phyloP scores from a whole-genome alignment of 2,329 filamentous ascomycete genomes.

The Graphilbum sp. region DNA sequence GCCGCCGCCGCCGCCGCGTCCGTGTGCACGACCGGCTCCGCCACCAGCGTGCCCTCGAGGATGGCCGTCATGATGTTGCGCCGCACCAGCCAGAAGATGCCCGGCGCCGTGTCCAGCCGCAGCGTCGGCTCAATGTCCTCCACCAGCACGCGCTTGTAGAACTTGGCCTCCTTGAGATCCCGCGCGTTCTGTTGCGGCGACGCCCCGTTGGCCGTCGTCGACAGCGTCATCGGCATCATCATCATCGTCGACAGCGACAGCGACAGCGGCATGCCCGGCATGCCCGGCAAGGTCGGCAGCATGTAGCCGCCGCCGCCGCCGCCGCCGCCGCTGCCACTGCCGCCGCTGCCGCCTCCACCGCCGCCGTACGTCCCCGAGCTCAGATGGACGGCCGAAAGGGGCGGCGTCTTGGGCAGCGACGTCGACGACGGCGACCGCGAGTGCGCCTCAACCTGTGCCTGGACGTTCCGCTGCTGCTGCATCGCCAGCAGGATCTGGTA shows the following conservation, averaged over 20 bases:
- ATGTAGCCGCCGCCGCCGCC: constrained; percentile 7
- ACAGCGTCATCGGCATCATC: constrained; percentile 10
- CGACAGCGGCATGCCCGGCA: too few species aligned
- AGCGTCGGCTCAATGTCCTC: constrained; percentile 94
- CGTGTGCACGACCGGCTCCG: constrained; percentile 61
- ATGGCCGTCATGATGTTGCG: constrained; percentile 72
- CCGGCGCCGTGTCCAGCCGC: constrained; percentile 74
- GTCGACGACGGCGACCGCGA: constrained; percentile 48
- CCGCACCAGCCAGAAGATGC: constrained; percentile 83
- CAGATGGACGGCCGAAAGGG: constrained; percentile 30
- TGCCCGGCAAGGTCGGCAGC: too few species aligned
- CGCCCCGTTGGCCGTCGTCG: neutral
- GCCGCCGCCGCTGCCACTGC: constrained; percentile 30
- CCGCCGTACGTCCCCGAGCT: constrained; percentile 22
- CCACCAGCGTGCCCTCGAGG: constrained; percentile 69
- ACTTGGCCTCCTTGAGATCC: constrained; percentile 68
- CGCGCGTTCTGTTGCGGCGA: constrained; percentile 18
- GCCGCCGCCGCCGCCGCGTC: constrained; percentile 20
- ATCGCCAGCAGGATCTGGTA: constrained; percentile 7
- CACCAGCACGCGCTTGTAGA: constrained; percentile 75
- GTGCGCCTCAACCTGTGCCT: constrained; percentile 24
- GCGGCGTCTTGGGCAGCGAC: constrained; percentile 8
- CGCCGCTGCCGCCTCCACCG: constrained; percentile 10
- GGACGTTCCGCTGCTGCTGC: constrained; percentile 6
- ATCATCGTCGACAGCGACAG: too few species aligned